Base-by-base conservation (phyloP, 768 basidiomycete species). In the Pisolithus tinctorius region DNA sequence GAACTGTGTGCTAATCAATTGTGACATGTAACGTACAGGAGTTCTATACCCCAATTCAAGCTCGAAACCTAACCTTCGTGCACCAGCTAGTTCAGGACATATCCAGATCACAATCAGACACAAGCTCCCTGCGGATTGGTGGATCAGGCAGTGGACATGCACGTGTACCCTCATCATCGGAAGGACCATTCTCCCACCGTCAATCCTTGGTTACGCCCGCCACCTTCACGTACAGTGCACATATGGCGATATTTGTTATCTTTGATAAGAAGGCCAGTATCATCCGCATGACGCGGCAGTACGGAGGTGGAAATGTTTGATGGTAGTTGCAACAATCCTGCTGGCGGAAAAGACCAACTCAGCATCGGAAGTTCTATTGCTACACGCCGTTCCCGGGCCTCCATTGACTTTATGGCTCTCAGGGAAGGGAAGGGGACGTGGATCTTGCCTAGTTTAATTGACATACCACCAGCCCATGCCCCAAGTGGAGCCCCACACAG, bases 241-340 rank as follows among this genome's bases (percentile, higher is more conserved):
- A 90, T 57, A 79, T 88, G 60, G 82, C 81, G 57, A 69, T 93
- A n/a, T 91, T 91, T 61, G 81, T 88, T 51, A 71, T 83, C 23
- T 93, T 93, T 62, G 90, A 93, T 65, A 92, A 92, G 70, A 93
- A 88, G 61, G 88, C 88, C 2, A 80, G 82, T n/a, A 71, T 88
- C 67, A 90, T 93, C 57, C 84, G 90, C 20, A 63, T 92, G 89
- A 92, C 64, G 81, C 90, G 29, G 83, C 86, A 23, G 90, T 90
- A 80, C 84, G 31, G 90, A 93, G 63, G 74, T 92, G 25, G 82
- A 86, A 39, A 67, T 90, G 49, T 77, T 74, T 54, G 77, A 78
- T 11, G 47, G 58, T 5, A 50, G 48, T 40, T 48, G 51, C 51
- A 53, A 59, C 40, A 64, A 67, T 25, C 60, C 67, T 53, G 56